Evolutionary conservation across 208 protist genomes (phyloP).

Genomic region (Trypanosoma vivax): DNA sequence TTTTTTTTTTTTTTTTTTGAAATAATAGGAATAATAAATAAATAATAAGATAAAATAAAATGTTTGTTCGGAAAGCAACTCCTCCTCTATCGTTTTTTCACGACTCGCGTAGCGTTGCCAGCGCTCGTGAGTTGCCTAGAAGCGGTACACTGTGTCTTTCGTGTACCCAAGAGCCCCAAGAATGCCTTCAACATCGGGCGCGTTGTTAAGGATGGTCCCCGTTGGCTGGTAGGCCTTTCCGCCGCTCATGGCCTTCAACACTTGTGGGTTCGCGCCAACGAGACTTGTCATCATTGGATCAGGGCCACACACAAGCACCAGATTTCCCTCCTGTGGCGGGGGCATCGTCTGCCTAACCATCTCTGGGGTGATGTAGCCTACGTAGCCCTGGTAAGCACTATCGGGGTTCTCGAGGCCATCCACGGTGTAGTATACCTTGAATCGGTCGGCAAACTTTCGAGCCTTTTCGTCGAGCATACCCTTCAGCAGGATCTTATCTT

Average conservation of each 20-base stretch:
- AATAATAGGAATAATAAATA: conserved; percentile 1
- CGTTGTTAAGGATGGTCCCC: conserved; percentile 69
- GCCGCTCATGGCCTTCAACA: conserved; percentile 66
- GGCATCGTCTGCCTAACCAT: conserved; percentile 78
- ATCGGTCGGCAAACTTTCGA: conserved; percentile 46
- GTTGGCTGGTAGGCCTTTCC: conserved; percentile 73
- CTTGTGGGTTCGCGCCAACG: conserved; percentile 39
- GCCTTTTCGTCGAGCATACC: conserved; percentile 77
- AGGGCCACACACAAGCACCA: conserved; percentile 85
- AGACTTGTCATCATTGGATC: conserved; percentile 81
- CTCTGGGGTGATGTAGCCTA: conserved; percentile 65
- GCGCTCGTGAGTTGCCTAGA: conserved; percentile 26
- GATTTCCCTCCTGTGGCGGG: conserved; percentile 48
- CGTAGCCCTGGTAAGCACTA: conserved; percentile 69
- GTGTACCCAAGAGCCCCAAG: conserved; percentile 65
- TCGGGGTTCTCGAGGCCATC: conserved; percentile 67
- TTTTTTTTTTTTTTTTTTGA: conserved; percentile 2
- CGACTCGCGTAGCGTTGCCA: too few relatives aligned
- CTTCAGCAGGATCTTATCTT: conserved; percentile 91
- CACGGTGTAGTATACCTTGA: conserved; percentile 86
- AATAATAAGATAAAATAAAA: conserved; percentile 2
- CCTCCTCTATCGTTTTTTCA: too few relatives aligned
- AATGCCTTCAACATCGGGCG: conserved; percentile 64
- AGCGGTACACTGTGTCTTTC: conserved; percentile 83
- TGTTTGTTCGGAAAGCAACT: conserved; percentile 11